Percentiles rank a stretch among this genome's conserved stretches.
These are phyloP conservation scores for Lentinula novae-zelandiae DNA, from an alignment of 1,284 basidiomycete species.

Conservation along the genomic window DNA sequence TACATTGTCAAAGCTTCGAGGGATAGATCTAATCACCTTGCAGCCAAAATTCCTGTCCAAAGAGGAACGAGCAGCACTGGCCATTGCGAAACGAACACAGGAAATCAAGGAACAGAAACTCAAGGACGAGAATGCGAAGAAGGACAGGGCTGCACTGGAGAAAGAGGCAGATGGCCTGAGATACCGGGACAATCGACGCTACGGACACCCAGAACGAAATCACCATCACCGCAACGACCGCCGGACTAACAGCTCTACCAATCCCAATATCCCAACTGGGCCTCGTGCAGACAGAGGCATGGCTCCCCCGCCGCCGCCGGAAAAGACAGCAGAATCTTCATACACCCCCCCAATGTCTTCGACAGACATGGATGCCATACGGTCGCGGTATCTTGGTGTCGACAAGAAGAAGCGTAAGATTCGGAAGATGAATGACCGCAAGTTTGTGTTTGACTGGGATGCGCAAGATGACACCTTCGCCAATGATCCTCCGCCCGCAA, in stretches of 20 bases:
- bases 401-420: constrained; percentile 92
- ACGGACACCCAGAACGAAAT: constrained; percentile 49
- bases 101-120: constrained; percentile 72
- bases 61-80: constrained; percentile 84
- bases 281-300: constrained; percentile 72
- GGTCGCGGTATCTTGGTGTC: constrained; percentile 87
- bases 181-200: constrained; percentile 36
- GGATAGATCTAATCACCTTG: constrained; percentile 2
- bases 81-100: constrained; percentile 79
- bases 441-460: constrained; percentile 99
- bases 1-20: constrained; percentile 14
- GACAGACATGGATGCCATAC: constrained; percentile 72
- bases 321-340: constrained; percentile 20
- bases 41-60: constrained; percentile 89
- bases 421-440: constrained; percentile 91
- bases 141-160: constrained; percentile 69
- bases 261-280: constrained; percentile 76
- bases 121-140: constrained; percentile 51
- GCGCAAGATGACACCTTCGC: constrained; percentile 87
- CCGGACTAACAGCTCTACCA: constrained; percentile 41
- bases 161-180: constrained; percentile 69
- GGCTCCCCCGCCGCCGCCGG: constrained; percentile 14
- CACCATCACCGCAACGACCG: constrained; percentile 30
- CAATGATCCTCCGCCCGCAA: constrained; percentile 60
- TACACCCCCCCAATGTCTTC: constrained; percentile 74